Evolutionary conservation across 2,329 filamentous ascomycete genomes (phyloP).

Genomic region (Fusarium succisae): DNA sequence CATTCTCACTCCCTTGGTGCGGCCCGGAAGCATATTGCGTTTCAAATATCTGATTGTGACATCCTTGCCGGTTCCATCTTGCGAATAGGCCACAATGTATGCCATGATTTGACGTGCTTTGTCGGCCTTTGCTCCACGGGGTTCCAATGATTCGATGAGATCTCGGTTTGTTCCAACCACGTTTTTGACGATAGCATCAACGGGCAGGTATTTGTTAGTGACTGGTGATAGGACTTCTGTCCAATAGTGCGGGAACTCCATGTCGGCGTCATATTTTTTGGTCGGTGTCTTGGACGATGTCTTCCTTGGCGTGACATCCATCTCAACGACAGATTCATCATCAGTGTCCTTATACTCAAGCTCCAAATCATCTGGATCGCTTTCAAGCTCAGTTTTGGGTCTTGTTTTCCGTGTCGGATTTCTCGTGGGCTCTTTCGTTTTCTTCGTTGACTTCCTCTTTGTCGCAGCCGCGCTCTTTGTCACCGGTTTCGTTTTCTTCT

Average conservation of each 20-base stretch:
- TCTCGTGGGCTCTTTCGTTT: slow-evolving; percentile 30
- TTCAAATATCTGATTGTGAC: slow-evolving; percentile 92
- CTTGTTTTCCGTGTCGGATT: slow-evolving; percentile 18
- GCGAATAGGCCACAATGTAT: slow-evolving; percentile 84
- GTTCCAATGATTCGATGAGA: slow-evolving; percentile 78
- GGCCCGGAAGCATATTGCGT: slow-evolving; percentile 82
- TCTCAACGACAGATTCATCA: slow-evolving; percentile 67
- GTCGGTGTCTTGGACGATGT: slow-evolving; percentile 48
- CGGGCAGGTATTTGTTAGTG: slow-evolving; percentile 79
- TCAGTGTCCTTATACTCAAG: slow-evolving; percentile 59
- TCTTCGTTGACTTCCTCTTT: slow-evolving; percentile 6
- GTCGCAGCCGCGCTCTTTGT: not conserved
- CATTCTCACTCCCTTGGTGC: slow-evolving; percentile 86
- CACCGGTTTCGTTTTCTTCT: slow-evolving; percentile 12
- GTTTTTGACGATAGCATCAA: slow-evolving; percentile 78
- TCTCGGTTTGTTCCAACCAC: slow-evolving; percentile 77
- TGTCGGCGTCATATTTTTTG: slow-evolving; percentile 75
- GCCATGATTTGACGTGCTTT: slow-evolving; percentile 89
- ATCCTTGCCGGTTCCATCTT: slow-evolving; percentile 91
- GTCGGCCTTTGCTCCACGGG: slow-evolving; percentile 83
- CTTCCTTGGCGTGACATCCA: slow-evolving; percentile 56
- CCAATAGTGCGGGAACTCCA: slow-evolving; percentile 92
- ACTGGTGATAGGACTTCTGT: slow-evolving; percentile 86
- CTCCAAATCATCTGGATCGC: slow-evolving; percentile 58
- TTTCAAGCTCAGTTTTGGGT: slow-evolving; percentile 22